These are phyloP conservation scores for Aspergillus mulundensis DNA, from an alignment of 495 filamentous ascomycete genomes.

Conservation along the genomic window DNA sequence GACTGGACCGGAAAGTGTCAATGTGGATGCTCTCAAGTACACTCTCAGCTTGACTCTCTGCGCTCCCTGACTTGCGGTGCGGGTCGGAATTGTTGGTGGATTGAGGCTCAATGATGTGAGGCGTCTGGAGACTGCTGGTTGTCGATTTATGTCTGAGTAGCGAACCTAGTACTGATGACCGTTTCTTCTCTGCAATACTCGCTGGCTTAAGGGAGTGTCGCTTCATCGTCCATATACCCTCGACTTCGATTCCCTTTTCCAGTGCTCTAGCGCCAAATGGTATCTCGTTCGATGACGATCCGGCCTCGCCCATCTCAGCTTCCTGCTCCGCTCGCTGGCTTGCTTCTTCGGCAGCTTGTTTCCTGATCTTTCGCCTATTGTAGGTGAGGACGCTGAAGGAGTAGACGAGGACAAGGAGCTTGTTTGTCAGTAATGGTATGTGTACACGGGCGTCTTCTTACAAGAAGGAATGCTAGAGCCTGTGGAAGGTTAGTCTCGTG, in stretches of 20 bases:
- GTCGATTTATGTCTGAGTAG: constrained; percentile 2
- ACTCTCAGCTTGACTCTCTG: constrained; percentile 4
- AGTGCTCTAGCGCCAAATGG: constrained; percentile 89
- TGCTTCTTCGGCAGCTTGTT: constrained; percentile 61
- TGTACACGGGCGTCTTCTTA: constrained; percentile 21
- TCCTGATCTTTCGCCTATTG: constrained; percentile 60
- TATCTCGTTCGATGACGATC: constrained; percentile 54
- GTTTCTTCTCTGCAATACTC: constrained; percentile 16
- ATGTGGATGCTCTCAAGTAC: constrained; percentile 6
- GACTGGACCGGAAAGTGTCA: constrained; percentile 5
- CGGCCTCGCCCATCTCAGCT: constrained; percentile 25
- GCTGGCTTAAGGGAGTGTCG: constrained; percentile 13
- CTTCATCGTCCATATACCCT: constrained; percentile 81
- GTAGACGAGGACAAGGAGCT: constrained; percentile 46
- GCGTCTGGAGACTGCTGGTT: constrained; percentile 1
- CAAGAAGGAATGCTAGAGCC: constrained; percentile 45
- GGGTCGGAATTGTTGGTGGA: not conserved
- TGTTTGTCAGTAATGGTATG: constrained; percentile 28
- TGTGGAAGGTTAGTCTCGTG: constrained; percentile 20
- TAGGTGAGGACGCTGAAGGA: constrained; percentile 48
- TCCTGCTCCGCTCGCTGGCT: constrained; percentile 52
- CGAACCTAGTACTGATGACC: constrained; percentile 15
- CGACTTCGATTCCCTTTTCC: constrained; percentile 77
- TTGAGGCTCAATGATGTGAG: constrained; percentile 1
- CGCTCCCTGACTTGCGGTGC: constrained; percentile 8